Conservation (phyloP, 192 early-diverging fungal species). For the Linnemannia exigua region DNA sequence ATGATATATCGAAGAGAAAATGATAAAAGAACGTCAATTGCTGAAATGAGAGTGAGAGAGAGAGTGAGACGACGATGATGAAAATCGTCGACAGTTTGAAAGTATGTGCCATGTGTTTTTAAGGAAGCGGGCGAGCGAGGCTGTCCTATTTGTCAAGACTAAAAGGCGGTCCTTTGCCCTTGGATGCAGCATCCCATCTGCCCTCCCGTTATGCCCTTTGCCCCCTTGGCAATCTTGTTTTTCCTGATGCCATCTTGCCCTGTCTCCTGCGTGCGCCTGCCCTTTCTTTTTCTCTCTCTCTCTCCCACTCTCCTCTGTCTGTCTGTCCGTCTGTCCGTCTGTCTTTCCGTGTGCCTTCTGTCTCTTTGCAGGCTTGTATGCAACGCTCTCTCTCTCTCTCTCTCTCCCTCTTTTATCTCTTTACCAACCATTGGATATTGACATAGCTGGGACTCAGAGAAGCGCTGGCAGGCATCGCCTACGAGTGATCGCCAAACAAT, state of each 20-base stretch:
- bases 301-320: not conserved
- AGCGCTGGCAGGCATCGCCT: too few relatives aligned
- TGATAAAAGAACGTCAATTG: not conserved
- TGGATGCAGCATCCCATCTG: constrained; percentile 6
- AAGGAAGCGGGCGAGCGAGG: not conserved
- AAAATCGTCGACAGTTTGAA: not conserved
- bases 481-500: not conserved
- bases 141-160: not conserved
- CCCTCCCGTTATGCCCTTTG: not conserved
- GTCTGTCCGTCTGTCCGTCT: not conserved
- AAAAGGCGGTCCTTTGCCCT: not conserved
- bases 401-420: not conserved
- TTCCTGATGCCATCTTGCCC: not conserved
- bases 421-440: too few relatives aligned
- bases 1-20: not conserved
- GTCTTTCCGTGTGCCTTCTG: too few relatives aligned
- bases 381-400: too few relatives aligned
- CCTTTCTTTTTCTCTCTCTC: not conserved
- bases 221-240: constrained; percentile 11
- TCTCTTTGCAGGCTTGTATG: too few relatives aligned
- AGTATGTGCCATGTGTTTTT: not conserved
- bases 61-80: not conserved
- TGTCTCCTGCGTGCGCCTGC: not conserved
- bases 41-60: not conserved
- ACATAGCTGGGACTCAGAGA: too few relatives aligned